Evolutionary conservation across 2,329 filamentous ascomycete species (phyloP).

Genomic region (Colletotrichum sp.): DNA sequence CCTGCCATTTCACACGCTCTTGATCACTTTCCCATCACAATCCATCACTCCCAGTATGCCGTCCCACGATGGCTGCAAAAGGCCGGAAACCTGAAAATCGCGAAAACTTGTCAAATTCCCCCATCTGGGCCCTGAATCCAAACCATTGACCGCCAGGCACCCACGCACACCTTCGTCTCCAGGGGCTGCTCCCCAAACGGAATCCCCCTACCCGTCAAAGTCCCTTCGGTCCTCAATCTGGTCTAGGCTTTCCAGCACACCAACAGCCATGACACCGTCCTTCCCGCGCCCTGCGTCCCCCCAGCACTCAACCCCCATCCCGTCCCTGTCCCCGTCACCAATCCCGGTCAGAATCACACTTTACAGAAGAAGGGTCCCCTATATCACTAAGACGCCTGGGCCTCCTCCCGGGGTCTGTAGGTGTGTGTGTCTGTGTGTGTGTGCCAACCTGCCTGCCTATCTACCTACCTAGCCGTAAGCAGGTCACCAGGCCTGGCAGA

Average conservation of each 20-base stretch:
- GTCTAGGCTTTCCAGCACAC: background rate
- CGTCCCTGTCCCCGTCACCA: background rate
- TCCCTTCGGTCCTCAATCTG: background rate
- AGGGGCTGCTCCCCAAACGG: background rate
- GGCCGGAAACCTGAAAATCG: background rate
- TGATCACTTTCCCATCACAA: conserved; percentile 10
- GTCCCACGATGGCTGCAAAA: background rate
- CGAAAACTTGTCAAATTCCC: background rate
- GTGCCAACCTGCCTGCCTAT: background rate
- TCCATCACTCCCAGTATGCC: background rate
- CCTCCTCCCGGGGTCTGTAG: background rate
- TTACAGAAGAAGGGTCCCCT: background rate
- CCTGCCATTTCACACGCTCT: background rate
- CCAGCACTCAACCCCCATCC: background rate
- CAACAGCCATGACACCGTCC: background rate
- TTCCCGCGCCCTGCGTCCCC: background rate
- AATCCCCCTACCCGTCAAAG: background rate
- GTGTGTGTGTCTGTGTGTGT: background rate
- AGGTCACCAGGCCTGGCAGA: background rate
- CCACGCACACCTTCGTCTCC: background rate
- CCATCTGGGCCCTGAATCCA: background rate
- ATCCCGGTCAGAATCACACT: background rate
- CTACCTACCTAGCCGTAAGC: background rate
- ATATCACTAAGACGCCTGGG: background rate
- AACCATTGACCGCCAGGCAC: background rate